Conservation (phyloP, 164 flowering plant genomes). For the Annona cherimola region DNA sequence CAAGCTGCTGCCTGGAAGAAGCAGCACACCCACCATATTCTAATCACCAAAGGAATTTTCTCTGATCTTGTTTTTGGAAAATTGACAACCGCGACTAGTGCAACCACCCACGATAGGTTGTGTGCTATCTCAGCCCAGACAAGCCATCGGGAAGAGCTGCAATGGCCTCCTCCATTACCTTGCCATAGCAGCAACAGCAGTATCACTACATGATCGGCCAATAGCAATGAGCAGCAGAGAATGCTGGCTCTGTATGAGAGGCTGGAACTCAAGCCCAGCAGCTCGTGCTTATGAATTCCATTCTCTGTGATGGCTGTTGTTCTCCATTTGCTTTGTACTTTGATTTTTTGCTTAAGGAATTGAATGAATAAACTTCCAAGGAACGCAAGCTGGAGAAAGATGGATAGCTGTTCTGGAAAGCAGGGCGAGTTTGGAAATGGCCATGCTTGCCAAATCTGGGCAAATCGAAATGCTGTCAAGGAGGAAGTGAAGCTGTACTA, state of each 20-base stretch:
- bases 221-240: conserved; percentile 34
- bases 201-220: conserved; percentile 33
- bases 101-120: conserved; percentile 41
- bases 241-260: conserved; percentile 38
- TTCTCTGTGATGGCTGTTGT: conserved; percentile 20
- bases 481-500: not conserved
- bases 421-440: conserved; percentile 38
- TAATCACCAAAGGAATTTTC: conserved; percentile 59
- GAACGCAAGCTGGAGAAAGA: conserved; percentile 45
- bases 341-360: conserved; percentile 15
- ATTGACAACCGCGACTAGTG: conserved; percentile 30
- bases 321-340: conserved; percentile 20
- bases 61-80: conserved; percentile 18
- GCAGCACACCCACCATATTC: conserved; percentile 76
- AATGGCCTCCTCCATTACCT: conserved; percentile 23
- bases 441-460: conserved; percentile 21
- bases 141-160: conserved; percentile 23
- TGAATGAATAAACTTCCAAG: conserved; percentile 36
- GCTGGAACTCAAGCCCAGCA: conserved; percentile 17
- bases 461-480: conserved; percentile 26
- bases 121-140: conserved; percentile 45
- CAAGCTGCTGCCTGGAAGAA: conserved; percentile 37
- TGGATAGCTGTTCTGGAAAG: conserved; percentile 46
- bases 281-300: conserved; percentile 14
- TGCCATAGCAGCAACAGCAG: conserved; percentile 29